phyloP scores from a whole-genome alignment of 768 basidiomycete genomes.

The Lactarius evosmus region DNA sequence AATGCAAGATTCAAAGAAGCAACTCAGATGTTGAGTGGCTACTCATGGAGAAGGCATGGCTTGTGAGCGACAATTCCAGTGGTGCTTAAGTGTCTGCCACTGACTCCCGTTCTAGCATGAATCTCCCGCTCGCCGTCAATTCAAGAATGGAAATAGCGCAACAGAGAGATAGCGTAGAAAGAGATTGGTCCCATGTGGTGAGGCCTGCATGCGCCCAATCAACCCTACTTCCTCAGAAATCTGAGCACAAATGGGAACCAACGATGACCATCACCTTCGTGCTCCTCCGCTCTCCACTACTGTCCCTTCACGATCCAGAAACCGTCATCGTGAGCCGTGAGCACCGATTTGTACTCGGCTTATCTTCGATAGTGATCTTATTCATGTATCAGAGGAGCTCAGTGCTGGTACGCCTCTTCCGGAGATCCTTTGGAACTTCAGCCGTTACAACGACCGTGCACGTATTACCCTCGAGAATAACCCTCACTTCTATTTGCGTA shows the following conservation, averaged over 20 bases:
- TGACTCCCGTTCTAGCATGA: neutral
- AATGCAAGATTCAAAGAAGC: neutral
- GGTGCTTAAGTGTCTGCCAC: neutral
- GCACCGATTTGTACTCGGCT: neutral
- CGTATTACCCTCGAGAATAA: too few species aligned
- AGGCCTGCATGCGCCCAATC: too few species aligned
- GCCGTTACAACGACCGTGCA: too few species aligned
- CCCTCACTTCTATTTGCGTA: neutral
- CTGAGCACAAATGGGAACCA: neutral
- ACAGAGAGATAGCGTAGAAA: neutral
- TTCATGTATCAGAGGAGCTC: neutral
- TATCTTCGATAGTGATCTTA: neutral
- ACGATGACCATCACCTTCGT: neutral
- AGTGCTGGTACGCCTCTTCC: too few species aligned
- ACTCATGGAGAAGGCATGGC: neutral
- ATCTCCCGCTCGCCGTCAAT: neutral
- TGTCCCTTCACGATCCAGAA: neutral
- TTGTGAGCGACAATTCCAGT: neutral
- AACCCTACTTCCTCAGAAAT: neutral
- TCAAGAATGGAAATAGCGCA: neutral
- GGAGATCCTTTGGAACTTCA: too few species aligned
- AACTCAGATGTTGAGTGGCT: neutral
- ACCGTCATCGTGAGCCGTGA: neutral
- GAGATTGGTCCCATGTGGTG: neutral
- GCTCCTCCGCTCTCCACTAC: neutral